phyloP scores from a whole-genome alignment of 371 early-diverging fungal genomes.

The Thermomucor indicae-seudaticae region DNA sequence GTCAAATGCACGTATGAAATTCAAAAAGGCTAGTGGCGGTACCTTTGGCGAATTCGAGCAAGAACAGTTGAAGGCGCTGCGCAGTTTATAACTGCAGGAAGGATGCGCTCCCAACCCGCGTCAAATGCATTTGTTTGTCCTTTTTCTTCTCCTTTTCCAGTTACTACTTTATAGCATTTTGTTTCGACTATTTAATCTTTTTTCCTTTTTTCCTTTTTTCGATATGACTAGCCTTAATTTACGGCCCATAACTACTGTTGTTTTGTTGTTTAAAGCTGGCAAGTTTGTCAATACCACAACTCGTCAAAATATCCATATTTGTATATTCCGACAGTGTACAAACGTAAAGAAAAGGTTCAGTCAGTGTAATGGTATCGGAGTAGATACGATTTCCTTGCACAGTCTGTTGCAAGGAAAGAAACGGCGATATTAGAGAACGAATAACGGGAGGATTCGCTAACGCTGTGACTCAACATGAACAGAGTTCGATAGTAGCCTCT shows the following conservation, averaged over 20 bases:
- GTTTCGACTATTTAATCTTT: too few species aligned
- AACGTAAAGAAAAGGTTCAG: too few species aligned
- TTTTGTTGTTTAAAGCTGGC: too few species aligned
- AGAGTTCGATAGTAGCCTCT: conserved; percentile 18
- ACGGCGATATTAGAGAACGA: conserved; percentile 4
- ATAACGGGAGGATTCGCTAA: conserved; percentile 16
- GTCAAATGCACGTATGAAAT: conserved; percentile 13
- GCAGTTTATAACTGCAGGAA: too few species aligned
- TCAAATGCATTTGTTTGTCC: conserved; percentile 1
- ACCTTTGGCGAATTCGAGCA: conserved; percentile 27
- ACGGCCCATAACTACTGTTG: too few species aligned
- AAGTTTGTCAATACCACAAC: too few species aligned
- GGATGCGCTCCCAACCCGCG: too few species aligned
- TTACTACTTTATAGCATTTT: too few species aligned
- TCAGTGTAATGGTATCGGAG: background rate
- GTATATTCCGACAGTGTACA: too few species aligned
- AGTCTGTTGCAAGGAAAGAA: background rate
- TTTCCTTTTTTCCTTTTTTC: too few species aligned
- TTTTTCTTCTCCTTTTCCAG: background rate
- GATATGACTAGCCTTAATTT: too few species aligned
- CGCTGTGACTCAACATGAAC: conserved; percentile 11
- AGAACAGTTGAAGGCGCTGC: conserved; percentile 17
- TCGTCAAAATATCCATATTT: too few species aligned
- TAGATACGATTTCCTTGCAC: background rate
- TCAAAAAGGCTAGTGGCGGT: conserved; percentile 28